Evolutionary conservation across 371 early-diverging fungal species (phyloP), one percentile per base, ranked within the genome.

Genomic region (Chytridium lagenaria): DNA sequence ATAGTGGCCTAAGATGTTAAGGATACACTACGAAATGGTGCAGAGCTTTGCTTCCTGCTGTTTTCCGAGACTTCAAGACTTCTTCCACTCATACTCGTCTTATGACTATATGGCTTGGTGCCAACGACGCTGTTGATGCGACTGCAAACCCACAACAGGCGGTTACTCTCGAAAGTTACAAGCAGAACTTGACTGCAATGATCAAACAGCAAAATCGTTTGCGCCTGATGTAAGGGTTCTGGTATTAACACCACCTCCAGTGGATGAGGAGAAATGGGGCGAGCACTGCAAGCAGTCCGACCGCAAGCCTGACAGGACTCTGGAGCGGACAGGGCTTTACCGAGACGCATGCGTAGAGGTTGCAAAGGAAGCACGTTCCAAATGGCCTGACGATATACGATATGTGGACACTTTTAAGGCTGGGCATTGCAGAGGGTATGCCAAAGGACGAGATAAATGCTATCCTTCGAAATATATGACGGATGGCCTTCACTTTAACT

Each of bases 1-100:
- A n/a, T n/a, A n/a, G n/a, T n/a, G n/a, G n/a, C n/a, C n/a, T n/a
- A n/a, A n/a, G n/a, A n/a, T n/a, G n/a, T n/a, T n/a, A n/a, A n/a
- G n/a, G 94, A 1, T 93, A 89, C 78, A 93, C 89, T 68, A 90
- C 93, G 0, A 88, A 89, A 40, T 90, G 91, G 89, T 86, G 85
- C 0, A 72, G 87, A 22, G 83, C 85, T 19, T 74, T 94, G 15
- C 77, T 93, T 31, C 84, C 84, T 0, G 87, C 84, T 33, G 70
- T 91, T 30, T 78, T 93, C 39, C 16, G 22, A 3, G 55, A 55
- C 10, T 26, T 7, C 5, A 26, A 28, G 69, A 2, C 50, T 51
- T 1, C 61, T 39, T 83, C 86, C 66, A 75, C 84, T 39, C 77
- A 77, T 15, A 78, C 92, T 51, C 77, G 76, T 12, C 80, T 95